Conservation (phyloP, 225 moss, liverwort and hornwort genomes). For the Takakia lepidozioides region DNA sequence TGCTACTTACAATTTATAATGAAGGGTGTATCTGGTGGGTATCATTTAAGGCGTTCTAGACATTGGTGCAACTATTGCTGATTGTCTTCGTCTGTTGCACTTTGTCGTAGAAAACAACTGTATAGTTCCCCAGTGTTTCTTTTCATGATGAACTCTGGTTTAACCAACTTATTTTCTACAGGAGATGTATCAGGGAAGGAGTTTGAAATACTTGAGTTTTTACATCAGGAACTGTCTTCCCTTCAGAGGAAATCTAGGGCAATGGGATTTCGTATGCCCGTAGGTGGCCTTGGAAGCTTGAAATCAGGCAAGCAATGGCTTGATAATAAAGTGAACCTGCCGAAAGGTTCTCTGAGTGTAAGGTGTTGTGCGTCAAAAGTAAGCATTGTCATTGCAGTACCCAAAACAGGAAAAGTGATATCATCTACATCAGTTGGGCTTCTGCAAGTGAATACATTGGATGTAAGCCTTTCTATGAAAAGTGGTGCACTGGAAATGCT, state of each 20-base stretch:
- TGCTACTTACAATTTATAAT: too few relatives aligned
- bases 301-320: conserved; percentile 15
- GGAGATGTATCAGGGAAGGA: conserved; percentile 48
- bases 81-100: too few relatives aligned
- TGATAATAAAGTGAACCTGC: conserved; percentile 4
- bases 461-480: conserved; percentile 33
- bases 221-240: conserved; percentile 53
- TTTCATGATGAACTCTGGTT: too few relatives aligned
- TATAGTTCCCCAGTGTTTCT: too few relatives aligned
- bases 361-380: conserved; percentile 46
- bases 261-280: conserved; percentile 40
- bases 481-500: conserved; percentile 29
- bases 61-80: too few relatives aligned
- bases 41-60: too few relatives aligned
- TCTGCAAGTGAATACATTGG: conserved; percentile 30
- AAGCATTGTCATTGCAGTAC: conserved; percentile 17
- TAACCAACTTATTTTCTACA: conserved; percentile 34
- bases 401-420: conserved; percentile 11
- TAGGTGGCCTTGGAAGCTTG: conserved; percentile 41
- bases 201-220: conserved; percentile 42
- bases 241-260: conserved; percentile 60
- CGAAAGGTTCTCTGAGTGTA: conserved; percentile 19
- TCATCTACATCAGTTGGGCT: conserved; percentile 21
- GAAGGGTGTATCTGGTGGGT: too few relatives aligned
- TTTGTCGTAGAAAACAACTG: too few relatives aligned